Percentiles rank a stretch among this genome's conserved stretches.
Conservation (phyloP, 1,284 basidiomycete species). For the Pseudozyma sp. region DNA sequence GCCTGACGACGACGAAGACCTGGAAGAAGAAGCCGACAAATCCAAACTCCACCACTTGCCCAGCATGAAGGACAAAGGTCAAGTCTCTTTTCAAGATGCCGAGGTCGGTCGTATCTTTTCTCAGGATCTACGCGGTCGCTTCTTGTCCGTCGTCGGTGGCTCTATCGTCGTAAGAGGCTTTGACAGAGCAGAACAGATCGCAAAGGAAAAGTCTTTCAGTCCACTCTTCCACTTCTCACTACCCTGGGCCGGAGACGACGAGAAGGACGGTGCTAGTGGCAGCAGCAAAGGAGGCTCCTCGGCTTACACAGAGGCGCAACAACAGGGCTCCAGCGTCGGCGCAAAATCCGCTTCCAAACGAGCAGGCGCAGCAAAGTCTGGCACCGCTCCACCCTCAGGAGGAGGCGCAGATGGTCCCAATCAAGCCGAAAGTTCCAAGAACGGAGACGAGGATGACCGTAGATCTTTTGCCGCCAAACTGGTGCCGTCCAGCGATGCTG, state of each 20-base stretch:
- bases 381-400: conserved; percentile 33
- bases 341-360: conserved; percentile 35
- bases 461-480: conserved; percentile 41
- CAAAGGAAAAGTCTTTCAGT: conserved; percentile 36
- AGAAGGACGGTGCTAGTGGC: neutral
- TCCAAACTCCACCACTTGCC: conserved; percentile 51
- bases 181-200: conserved; percentile 51
- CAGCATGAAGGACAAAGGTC: conserved; percentile 61
- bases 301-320: conserved; percentile 15
- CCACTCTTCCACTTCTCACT: conserved; percentile 32
- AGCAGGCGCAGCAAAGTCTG: conserved; percentile 46
- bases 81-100: conserved; percentile 61
- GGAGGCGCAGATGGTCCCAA: conserved; percentile 43
- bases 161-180: conserved; percentile 62
- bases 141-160: conserved; percentile 61
- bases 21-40: conserved; percentile 47
- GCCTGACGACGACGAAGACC: conserved; percentile 6
- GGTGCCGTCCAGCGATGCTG: conserved; percentile 50
- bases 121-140: conserved; percentile 50
- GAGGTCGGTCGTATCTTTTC: conserved; percentile 68
- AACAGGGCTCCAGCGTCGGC: conserved; percentile 32
- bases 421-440: conserved; percentile 7
- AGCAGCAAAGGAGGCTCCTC: conserved; percentile 7
- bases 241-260: conserved; percentile 43
- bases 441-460: conserved; percentile 38